Conservation (phyloP, 306 rosid species). For the Ceratonia siliqua region DNA sequence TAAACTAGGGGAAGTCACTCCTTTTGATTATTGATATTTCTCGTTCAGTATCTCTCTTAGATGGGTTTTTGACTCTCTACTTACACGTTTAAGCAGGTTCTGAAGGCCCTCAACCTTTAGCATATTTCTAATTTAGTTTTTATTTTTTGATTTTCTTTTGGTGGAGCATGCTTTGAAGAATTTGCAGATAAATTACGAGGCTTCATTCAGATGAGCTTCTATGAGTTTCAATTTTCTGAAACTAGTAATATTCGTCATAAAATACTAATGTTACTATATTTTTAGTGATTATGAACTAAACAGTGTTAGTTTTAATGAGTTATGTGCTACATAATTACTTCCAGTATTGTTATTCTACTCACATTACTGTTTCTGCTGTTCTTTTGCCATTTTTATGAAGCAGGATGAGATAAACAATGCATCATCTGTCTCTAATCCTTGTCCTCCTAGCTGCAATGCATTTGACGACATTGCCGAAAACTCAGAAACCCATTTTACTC, state of each 20-base stretch:
- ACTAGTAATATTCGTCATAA: not conserved
- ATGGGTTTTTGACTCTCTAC: not conserved
- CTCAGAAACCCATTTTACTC: slow-evolving; percentile 56
- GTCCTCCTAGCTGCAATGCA: slow-evolving; percentile 66
- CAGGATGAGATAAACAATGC: slow-evolving; percentile 39
- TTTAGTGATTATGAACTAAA: slow-evolving; percentile 9
- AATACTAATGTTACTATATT: slow-evolving; percentile 8
- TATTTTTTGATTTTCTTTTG: not conserved
- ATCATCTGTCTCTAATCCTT: slow-evolving; percentile 65
- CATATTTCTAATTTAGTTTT: not conserved
- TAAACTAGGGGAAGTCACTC: not conserved
- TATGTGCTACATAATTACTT: not conserved
- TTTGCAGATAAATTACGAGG: slow-evolving; percentile 2
- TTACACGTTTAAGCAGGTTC: not conserved
- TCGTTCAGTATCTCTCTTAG: not conserved
- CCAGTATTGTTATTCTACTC: not conserved
- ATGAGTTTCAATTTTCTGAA: slow-evolving; percentile 13
- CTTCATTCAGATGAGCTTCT: not conserved
- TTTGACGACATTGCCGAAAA: slow-evolving; percentile 65
- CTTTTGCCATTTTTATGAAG: slow-evolving; percentile 1
- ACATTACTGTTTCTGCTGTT: slow-evolving; percentile 19
- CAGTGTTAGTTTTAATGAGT: not conserved
- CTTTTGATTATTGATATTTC: too few species aligned
- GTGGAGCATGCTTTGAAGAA: slow-evolving; percentile 11
- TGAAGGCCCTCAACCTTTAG: not conserved